Percentiles rank a stretch among this genome's conserved stretches.
Conservation (phyloP, 1,284 basidiomycete genomes). For the Moniliella sp. region DNA sequence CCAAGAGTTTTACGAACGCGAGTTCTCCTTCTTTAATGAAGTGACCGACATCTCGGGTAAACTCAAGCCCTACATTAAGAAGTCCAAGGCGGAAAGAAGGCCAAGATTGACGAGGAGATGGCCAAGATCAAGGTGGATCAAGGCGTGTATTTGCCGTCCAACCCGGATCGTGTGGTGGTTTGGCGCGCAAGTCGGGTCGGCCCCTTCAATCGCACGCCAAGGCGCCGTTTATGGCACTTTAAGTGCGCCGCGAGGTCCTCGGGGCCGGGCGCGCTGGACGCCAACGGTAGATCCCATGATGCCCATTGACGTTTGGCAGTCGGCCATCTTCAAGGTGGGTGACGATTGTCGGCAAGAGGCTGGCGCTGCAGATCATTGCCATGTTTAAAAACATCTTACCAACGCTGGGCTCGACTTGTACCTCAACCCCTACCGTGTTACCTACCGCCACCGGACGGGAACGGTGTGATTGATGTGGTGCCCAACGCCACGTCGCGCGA, state of each 20-base stretch:
- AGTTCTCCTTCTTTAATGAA: conserved; percentile 86
- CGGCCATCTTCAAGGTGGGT: conserved; percentile 98
- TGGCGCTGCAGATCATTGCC: conserved; percentile 87
- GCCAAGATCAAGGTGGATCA: conserved; percentile 74
- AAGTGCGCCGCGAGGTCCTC: conserved; percentile 42
- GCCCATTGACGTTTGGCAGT: conserved; percentile 59
- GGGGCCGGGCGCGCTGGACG: conserved; percentile 2
- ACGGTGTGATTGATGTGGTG: conserved; percentile 94
- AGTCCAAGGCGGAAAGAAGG: too few relatives aligned
- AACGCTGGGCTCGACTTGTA: conserved; percentile 68
- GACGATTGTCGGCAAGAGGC: conserved; percentile 96
- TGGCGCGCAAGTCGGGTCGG: conserved; percentile 84
- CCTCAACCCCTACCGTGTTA: conserved; percentile 87
- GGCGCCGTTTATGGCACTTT: conserved; percentile 99
- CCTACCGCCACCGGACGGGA: conserved; percentile 89
- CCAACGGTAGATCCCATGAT: conserved; percentile 20
- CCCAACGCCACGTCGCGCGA: conserved; percentile 93
- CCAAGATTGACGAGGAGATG: conserved; percentile 99
- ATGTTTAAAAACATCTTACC: conserved; percentile 98
- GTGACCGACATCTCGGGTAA: conserved; percentile 95
- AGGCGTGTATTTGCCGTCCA: conserved; percentile 88
- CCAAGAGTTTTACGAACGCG: conserved; percentile 70
- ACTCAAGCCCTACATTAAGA: conserved; percentile 78
- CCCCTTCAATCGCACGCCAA: conserved; percentile 94
- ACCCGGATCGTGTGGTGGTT: conserved; percentile 87